These are phyloP conservation scores for Phyllosticta paracitricarpa DNA, from an alignment of 2,329 filamentous ascomycete species.

Conservation along the genomic window DNA sequence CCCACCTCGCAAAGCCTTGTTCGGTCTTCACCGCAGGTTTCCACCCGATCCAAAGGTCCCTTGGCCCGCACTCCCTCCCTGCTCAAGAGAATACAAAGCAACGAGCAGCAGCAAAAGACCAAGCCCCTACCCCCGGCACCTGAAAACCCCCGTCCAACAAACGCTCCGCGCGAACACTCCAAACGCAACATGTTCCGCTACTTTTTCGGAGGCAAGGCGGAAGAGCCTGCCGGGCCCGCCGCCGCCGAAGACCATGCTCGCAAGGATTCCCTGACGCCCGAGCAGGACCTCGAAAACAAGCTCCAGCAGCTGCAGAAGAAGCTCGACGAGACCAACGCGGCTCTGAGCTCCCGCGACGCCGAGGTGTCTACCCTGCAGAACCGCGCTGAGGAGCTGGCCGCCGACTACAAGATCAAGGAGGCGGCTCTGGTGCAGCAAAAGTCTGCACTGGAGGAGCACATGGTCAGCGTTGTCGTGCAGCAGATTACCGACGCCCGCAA, in stretches of 20 bases:
- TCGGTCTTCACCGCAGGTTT: neutral
- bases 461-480: constrained; percentile 32
- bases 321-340: constrained; percentile 24
- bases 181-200: constrained; percentile 29
- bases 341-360: constrained; percentile 15
- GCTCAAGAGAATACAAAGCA: neutral
- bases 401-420: constrained; percentile 14
- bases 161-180: constrained; percentile 13
- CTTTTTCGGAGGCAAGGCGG: constrained; percentile 23
- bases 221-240: constrained; percentile 2
- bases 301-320: constrained; percentile 13
- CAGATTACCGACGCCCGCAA: constrained; percentile 30
- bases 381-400: constrained; percentile 15
- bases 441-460: constrained; percentile 31
- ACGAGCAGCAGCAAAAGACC: neutral
- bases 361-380: constrained; percentile 24
- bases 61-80: neutral
- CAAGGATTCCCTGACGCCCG: constrained; percentile 2
- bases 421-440: constrained; percentile 21
- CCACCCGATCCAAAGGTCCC: neutral
- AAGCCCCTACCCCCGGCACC: constrained; percentile 18
- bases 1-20: neutral
- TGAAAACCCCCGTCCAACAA: constrained; percentile 21
- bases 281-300: constrained; percentile 9
- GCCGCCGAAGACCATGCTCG: constrained; percentile 1